Percentiles rank a stretch among this genome's conserved stretches.
Evolutionary conservation across 1,284 basidiomycete genomes (phyloP).

Genomic region (Chalciporus sp.): DNA sequence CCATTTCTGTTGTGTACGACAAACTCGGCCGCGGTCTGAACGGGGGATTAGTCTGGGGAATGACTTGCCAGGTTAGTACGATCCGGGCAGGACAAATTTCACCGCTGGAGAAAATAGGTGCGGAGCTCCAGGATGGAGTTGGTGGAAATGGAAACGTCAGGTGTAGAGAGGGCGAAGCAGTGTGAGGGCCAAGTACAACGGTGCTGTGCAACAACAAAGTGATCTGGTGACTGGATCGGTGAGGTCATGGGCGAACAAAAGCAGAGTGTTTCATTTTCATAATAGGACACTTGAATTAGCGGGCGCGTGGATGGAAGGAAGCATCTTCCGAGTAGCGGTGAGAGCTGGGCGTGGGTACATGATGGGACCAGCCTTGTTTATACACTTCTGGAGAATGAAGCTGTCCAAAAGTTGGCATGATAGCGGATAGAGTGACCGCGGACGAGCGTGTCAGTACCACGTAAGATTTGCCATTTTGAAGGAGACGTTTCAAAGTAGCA

Average conservation of each 20-base stretch:
- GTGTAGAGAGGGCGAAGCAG: not conserved
- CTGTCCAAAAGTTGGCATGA: not conserved
- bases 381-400: not conserved
- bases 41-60: conserved; percentile 2
- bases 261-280: not conserved
- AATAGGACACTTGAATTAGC: not conserved
- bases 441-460: conserved; percentile 6
- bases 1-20: not conserved
- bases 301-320: not conserved
- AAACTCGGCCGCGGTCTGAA: conserved; percentile 3
- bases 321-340: not conserved
- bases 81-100: not conserved
- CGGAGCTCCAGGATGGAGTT: not conserved
- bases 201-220: not conserved
- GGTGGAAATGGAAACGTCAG: not conserved
- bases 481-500: not conserved
- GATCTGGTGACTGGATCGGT: conserved; percentile 1
- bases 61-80: not conserved
- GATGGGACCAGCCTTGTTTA: conserved; percentile 7
- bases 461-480: conserved; percentile 7
- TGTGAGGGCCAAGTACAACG: not conserved
- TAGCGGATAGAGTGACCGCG: conserved; percentile 1
- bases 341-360: conserved; percentile 3
- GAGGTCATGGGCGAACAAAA: not conserved
- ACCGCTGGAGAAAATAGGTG: not conserved